Base-by-base conservation (phyloP, 2,329 filamentous ascomycete species). In the Kalaharituber pfeilii region DNA sequence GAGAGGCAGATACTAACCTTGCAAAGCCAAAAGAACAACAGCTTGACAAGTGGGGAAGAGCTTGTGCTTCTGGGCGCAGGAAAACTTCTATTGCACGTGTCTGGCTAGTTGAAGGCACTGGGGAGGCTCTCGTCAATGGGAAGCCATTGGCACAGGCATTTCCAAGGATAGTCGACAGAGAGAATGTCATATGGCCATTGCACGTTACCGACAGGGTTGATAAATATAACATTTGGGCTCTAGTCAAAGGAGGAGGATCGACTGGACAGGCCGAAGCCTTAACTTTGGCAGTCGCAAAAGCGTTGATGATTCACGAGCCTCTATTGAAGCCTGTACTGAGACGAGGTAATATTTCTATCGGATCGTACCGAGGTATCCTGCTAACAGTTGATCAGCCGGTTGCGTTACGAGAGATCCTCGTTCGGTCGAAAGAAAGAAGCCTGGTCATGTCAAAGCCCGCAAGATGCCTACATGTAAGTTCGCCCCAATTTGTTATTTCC, bases 391-490 rank as follows among this genome's bases (percentile, higher is more conserved):
- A 18, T 33, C 33, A 98, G 91, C 89, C 67, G 93, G 93, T 59
- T 87, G 84, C 69, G 78, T 98, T 60, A 93, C 88, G 52, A 83
- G 89, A 66, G 89, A 98, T 72, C 78, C 82, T 55, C 86, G 89
- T 72, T 81, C 76, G 66, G 93, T 98, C 62, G 91, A 98, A 73
- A 89, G 91, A 69, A 98, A 98, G 81, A 96, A 98, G 78, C 79
- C 86, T 55, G 93, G 91, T 63, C 86, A 86, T 66, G 71, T 94
- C 72, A 98, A 98, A 77, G 89, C 91, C 56, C 84, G 91, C 71
- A 98, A 98, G 80, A 93, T 84, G 80, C 89, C 89, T 57, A 78
- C 91, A 65, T 98, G 93, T 50, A 50, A 9, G 47, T 29, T 22
- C 42, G 5, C 5, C 42, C 42, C 42, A 24, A 20, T 22, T 25